Evolutionary conservation across 768 basidiomycete species (phyloP), one percentile per base, ranked within the genome.

Genomic region (Candolleomyces eurysporus): DNA sequence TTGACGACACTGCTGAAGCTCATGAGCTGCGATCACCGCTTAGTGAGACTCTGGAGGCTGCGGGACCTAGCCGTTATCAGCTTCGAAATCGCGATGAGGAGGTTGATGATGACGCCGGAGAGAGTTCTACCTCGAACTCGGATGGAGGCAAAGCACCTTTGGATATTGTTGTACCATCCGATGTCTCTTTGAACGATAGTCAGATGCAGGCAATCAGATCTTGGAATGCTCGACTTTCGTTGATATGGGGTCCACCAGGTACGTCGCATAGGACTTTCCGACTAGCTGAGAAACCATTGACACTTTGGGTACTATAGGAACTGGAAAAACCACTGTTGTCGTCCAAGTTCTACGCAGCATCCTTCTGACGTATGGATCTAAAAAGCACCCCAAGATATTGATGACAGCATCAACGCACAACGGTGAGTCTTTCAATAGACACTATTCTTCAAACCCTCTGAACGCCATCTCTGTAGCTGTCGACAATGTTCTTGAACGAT

Each of bases 231-330:
- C 76, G 71, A 10, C 67, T 88, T 31, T 82, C 84, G 32, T 66
- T 89, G 45, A 87, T 89, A 7, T 89, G 88, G 88, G 87, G 88
- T 4, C 87, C 88, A 9, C 88, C 88, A 63, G 86, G 87, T 84
- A 57, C 57, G 67, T 19, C 5, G 3, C 16, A 30, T 36, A 17
- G 22, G 14, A 17, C n/a, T 50, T 45, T 26, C n/a, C 21, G 5
- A 26, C 57, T 49, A 39, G 51, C 40, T 49, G 30, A 61, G 9
- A 63, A 11, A 39, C 10, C 16, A 3, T 6, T 40, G 5, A 17
- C 19, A 40, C 0, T 13, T 6, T 46, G 10, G 13, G 21, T 16
- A 30, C 11, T n/a, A 5, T 54, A 88, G 88, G 88, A 0, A 90
- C 88, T 0, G 87, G 88, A 40, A 90, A 89, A 69, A 89, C 87